These are phyloP conservation scores for Fusarium avenaceum DNA, from an alignment of 2,329 filamentous ascomycete genomes.

Conservation along the genomic window DNA sequence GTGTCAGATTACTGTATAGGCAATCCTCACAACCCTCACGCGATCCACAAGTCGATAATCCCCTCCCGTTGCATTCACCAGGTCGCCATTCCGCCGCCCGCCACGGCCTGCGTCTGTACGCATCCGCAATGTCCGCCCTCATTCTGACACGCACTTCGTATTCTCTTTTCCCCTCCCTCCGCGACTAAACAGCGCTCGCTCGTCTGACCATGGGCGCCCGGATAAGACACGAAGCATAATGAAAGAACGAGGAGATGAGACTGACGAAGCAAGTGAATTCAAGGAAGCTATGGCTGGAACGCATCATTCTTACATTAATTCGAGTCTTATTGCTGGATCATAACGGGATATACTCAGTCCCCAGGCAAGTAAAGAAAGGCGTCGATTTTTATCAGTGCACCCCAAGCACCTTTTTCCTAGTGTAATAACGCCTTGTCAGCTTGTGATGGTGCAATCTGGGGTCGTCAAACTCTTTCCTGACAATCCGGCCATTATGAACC, in stretches of 20 bases:
- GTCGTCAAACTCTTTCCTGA: slow-evolving; percentile 41
- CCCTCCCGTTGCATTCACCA: slow-evolving; percentile 46
- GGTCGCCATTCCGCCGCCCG: slow-evolving; percentile 41
- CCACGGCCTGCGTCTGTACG: slow-evolving; percentile 40
- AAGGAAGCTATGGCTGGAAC: background rate
- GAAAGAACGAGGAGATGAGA: slow-evolving; percentile 8
- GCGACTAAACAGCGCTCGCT: background rate
- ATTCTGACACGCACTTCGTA: slow-evolving; percentile 28
- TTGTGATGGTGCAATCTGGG: slow-evolving; percentile 50
- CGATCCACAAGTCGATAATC: slow-evolving; percentile 47
- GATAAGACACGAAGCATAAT: background rate
- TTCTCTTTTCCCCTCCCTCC: slow-evolving; percentile 25
- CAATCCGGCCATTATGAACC: slow-evolving; percentile 22
- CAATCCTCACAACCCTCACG: slow-evolving; percentile 44
- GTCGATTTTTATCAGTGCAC: slow-evolving; percentile 33
- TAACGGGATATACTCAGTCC: slow-evolving; percentile 11
- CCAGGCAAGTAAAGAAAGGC: slow-evolving; percentile 10
- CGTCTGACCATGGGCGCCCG: slow-evolving; percentile 12
- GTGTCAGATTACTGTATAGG: slow-evolving; percentile 47
- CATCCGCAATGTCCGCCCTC: slow-evolving; percentile 28
- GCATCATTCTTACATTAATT: background rate
- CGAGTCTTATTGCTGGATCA: slow-evolving; percentile 6
- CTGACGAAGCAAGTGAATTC: slow-evolving; percentile 2
- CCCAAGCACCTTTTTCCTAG: slow-evolving; percentile 34
- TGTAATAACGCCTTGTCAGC: slow-evolving; percentile 51